A percentile compares a stretch with the other conserved stretches of the same genome.
Conservation (phyloP, 2,329 filamentous ascomycete species). For the Fusarium vanettenii region DNA sequence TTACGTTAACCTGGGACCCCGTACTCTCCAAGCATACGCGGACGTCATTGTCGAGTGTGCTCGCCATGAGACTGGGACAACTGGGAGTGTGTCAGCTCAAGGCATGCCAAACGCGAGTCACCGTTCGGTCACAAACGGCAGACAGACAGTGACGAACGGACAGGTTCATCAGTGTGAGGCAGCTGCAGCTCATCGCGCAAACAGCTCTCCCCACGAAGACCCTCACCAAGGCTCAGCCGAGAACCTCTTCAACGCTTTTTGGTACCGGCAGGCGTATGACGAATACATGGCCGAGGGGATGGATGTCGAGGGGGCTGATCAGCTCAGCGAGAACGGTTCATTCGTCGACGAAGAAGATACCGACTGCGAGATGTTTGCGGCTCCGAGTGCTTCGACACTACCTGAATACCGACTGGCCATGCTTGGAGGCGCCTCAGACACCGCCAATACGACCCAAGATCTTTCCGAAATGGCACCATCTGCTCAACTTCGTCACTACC, state of each 20-base stretch:
- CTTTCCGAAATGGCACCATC: background rate
- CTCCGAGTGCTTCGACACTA: background rate
- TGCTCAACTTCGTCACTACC: constrained; percentile 6
- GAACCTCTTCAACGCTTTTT: background rate
- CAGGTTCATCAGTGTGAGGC: background rate
- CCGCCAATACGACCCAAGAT: background rate
- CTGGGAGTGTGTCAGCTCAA: background rate
- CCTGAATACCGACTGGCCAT: background rate
- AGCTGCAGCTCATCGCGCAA: background rate
- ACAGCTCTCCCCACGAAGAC: too few relatives aligned
- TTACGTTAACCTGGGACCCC: background rate
- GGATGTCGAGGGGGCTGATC: background rate
- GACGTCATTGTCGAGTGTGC: background rate
- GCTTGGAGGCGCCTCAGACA: background rate
- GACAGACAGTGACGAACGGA: background rate
- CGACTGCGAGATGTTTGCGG: background rate
- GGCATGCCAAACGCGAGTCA: background rate
- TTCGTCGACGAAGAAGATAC: background rate
- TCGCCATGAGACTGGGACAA: background rate
- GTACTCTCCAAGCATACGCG: background rate
- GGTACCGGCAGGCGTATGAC: background rate
- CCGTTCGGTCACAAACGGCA: background rate
- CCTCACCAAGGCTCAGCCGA: background rate
- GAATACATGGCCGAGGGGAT: background rate
- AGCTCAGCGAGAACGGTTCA: background rate